Evolutionary conservation across 1,284 basidiomycete species (phyloP).

Genomic region (Microbotryomycetes sp.): DNA sequence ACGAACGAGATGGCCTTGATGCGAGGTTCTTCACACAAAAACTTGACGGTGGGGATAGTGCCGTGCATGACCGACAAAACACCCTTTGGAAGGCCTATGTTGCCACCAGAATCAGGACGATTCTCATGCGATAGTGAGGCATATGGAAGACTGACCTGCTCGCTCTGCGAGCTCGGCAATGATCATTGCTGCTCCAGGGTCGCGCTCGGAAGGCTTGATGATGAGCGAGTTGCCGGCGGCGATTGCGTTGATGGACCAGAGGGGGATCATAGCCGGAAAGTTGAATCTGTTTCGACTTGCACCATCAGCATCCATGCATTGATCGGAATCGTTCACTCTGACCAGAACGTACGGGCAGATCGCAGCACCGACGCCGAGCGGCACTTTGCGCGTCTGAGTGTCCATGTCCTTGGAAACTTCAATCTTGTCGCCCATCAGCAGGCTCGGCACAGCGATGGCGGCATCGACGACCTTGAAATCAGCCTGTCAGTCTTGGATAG

Average conservation of each 20-base stretch:
- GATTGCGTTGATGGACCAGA: constrained; percentile 87
- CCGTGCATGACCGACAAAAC: constrained; percentile 63
- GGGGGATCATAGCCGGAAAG: constrained; percentile 75
- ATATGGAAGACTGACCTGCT: constrained; percentile 49
- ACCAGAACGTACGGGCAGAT: constrained; percentile 51
- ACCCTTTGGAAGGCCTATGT: constrained; percentile 38
- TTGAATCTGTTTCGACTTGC: constrained; percentile 19
- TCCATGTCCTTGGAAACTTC: constrained; percentile 98
- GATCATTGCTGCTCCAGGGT: constrained; percentile 95
- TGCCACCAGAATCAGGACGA: not conserved
- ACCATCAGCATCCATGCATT: not conserved
- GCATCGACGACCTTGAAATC: constrained; percentile 85
- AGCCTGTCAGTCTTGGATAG: not conserved
- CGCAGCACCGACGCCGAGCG: constrained; percentile 58
- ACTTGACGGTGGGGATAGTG: constrained; percentile 79
- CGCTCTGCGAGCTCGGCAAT: constrained; percentile 87
- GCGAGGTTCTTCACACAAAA: constrained; percentile 81
- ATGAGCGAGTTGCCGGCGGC: constrained; percentile 92
- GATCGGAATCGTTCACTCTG: not conserved
- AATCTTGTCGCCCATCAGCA: constrained; percentile 78
- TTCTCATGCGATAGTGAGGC: not conserved
- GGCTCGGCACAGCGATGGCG: constrained; percentile 72
- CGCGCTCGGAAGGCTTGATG: constrained; percentile 91
- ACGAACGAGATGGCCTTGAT: constrained; percentile 97
- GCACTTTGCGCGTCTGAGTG: constrained; percentile 65